A percentile compares a stretch with the other conserved stretches of the same genome.
These are phyloP conservation scores for Fonsecaea pedrosoi DNA, from an alignment of 2,329 filamentous ascomycete species.

Conservation along the genomic window DNA sequence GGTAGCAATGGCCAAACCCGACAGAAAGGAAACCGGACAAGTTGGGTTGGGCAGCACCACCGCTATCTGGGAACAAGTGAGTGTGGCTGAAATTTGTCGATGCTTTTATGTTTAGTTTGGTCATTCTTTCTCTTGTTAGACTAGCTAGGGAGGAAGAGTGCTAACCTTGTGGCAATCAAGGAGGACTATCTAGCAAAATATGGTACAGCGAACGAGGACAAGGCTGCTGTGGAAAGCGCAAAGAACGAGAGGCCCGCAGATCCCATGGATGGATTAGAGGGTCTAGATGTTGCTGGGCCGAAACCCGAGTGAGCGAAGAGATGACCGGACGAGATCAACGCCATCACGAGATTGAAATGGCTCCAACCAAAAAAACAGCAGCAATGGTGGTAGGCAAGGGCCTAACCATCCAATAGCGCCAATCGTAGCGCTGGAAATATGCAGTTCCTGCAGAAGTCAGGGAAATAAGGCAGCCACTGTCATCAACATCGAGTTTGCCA, in stretches of 20 bases:
- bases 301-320: constrained; percentile 66
- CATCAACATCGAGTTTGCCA: not conserved
- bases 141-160: not conserved
- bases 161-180: constrained; percentile 55
- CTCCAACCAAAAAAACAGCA: not conserved
- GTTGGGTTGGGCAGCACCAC: constrained; percentile 92
- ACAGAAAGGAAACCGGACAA: constrained; percentile 69
- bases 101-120: not conserved
- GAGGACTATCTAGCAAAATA: constrained; percentile 93
- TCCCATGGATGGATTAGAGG: constrained; percentile 95
- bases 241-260: constrained; percentile 68
- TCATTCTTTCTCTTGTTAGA: not conserved
- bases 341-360: not conserved
- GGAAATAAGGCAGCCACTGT: not conserved
- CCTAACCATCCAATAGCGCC: not conserved
- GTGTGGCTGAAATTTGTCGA: constrained; percentile 44
- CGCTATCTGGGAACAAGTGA: constrained; percentile 95
- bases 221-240: constrained; percentile 64
- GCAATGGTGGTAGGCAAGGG: not conserved
- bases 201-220: constrained; percentile 78
- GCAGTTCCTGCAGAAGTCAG: not conserved
- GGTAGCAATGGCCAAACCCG: constrained; percentile 87
- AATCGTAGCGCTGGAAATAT: not conserved
- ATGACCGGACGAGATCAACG: not conserved
- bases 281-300: constrained; percentile 90